Base-by-base conservation (phyloP, 1,139 yeast genomes). In the Taiozyma onychis region DNA sequence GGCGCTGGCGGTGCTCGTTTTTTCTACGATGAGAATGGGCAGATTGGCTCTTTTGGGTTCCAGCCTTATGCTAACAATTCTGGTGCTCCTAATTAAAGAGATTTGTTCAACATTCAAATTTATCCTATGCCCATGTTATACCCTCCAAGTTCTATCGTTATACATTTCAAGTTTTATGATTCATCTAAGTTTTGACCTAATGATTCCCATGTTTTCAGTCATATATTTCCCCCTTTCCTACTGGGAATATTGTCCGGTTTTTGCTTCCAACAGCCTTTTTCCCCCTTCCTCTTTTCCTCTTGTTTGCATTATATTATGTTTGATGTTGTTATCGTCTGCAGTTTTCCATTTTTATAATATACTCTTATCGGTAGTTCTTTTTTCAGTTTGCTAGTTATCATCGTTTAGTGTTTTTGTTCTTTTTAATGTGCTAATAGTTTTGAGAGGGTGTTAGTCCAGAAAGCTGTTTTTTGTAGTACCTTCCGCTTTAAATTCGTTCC, bases 21-120 rank as follows among this genome's bases (percentile, higher is more conserved):
- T 22, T 48, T 41, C 37, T 51, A 43, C 41, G 51, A 51, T 43
- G 53, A 51, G 35, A 46, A 42, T 39, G 47, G 48, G 4, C 51
- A 51, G 18, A 16, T 46, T 22, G 43, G 43, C 11, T 39, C 43
- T 3, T 39, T 39, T 24, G 43, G 43, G 3, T 37, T 37, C 8
- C 41, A 37, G 6, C 24, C 41, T 9, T 37, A 37, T 37, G 24
- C 41, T 18, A 37, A 37, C 41, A 37, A 18, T 3, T 37, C 41
- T 18, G 41, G 41, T 21, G 24, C 41, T 18, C 41, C 41, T 8
- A 37, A 37, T 37, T 37, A 24, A 37, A 18, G 34, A 30, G 18
- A 3, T 32, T 13, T 30, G 14, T 6, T 30, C 34, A 11, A 30
- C n/a, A 9, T 30, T 30, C 34, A 30, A 30, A 30, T 11, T 9